Base-by-base conservation (phyloP, 2,329 filamentous ascomycete species). In the Aquanectria penicillioides region DNA sequence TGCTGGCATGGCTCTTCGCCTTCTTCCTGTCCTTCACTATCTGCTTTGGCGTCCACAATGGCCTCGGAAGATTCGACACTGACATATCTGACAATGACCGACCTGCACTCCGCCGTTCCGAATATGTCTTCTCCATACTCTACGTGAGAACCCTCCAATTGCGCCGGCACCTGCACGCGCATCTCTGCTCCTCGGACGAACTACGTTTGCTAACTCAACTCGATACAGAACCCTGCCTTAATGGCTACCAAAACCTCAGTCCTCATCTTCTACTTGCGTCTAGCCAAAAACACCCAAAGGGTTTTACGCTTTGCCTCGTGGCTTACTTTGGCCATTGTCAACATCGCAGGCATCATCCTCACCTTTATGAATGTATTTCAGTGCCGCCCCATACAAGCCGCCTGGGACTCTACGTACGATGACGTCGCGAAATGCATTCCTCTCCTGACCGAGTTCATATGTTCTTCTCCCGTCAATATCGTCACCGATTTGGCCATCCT, bases 201-300 rank as follows among this genome's bases (percentile, higher is more conserved):
- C n/a, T n/a, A n/a, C n/a, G n/a, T n/a, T 29, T 29, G 40, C 50
- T 56, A n/a, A 44, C 31, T n/a, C n/a, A n/a, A n/a, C 18, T 25
- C 29, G n/a, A n/a, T 12, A 34, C 63, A 94, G 88, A 96, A 97
- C 71, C 93, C 93, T 11, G 90, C 92, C 4, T 81, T 97, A 54
- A 96, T 97, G 92, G 88, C 90, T 3, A 93, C 92, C 47, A 97
- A 97, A 77, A 93, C 92, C 0, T 96, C 93, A n/a, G 92, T 97
- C 68, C 82, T 97, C 57, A 83, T 95, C 50, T 97, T 97, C 75
- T 97, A 96, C 77, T 82, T 97, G 46, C 89, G 90, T 34, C 82
- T 97, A 43, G 91, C 92, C 22, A 90, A 89, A 68, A 91, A 92
- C 58, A 89, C 86, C 0, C 88, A 96, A 65, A 86, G 87, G 62